Evolutionary conservation across 164 flowering plant species (phyloP), one percentile per base, ranked within the genome.

Genomic region (Vitis labrusca): DNA sequence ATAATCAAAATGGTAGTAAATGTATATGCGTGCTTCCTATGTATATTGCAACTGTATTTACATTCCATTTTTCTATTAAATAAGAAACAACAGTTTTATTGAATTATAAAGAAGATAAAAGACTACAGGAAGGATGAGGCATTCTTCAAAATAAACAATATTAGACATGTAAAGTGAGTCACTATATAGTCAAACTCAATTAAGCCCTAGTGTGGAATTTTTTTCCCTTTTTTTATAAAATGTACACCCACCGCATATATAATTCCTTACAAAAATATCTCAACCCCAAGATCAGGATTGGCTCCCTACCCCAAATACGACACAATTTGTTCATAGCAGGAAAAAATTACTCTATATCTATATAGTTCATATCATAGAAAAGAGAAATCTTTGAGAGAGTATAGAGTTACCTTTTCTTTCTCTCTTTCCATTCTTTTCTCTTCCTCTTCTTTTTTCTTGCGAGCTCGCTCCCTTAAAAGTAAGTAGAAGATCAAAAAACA

Each of bases 371-470:
- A 14, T 52, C 19, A 23, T 5, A 64, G 15, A 54, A 23, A 23
- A 65, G 6, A 55, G 17, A 53, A 13, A 23, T 27, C 6, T 19
- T 9, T 12, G 19, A 65, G 62, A 27, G 59, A 51, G 55, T 10
- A 59, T 17, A 61, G 59, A 69, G 27, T 30, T 74, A 93, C 99
- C 98, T 95, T 95, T 73, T 95, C 99, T 71, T 74, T 86, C 73
- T 91, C 99, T 81, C 92, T 87, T 86, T 95, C 99, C 84, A 71
- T 78, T 83, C 75, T 85, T 80, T 77, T 95, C 64, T 95, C 99
- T 78, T 93, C 99, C 74, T 95, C 98, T 76, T 93, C 99, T 81
- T 95, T 95, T 87, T 95, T 95, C 81, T 93, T 95, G 72, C 97
- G 98, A 73, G 99, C 99, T 17, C 88, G 81, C 74, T 95, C 99